Evolutionary conservation across 768 basidiomycete genomes (phyloP).

Genomic region (Leccinum barrowsii): DNA sequence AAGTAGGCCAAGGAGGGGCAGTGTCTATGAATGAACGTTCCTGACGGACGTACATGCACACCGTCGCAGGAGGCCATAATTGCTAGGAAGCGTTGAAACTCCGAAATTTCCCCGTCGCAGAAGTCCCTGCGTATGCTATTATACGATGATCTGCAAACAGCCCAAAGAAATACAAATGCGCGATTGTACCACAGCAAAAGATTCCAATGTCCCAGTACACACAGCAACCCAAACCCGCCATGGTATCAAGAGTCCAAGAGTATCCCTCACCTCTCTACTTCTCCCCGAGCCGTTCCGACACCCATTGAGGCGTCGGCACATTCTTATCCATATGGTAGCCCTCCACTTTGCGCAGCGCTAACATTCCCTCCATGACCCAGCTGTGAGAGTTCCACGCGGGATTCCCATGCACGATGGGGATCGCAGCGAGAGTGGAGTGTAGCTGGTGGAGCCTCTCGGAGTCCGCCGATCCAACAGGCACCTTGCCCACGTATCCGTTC

Average conservation of each 20-base stretch:
- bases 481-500: conserved; percentile 23
- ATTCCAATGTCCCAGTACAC: conserved; percentile 21
- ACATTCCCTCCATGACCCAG: conserved; percentile 33
- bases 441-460: conserved; percentile 27
- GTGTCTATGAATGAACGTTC: conserved; percentile 3
- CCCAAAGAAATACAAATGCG: conserved; percentile 23
- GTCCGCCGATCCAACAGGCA: conserved; percentile 25
- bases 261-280: conserved; percentile 16
- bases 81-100: conserved; percentile 13
- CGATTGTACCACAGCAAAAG: conserved; percentile 7
- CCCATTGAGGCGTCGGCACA: conserved; percentile 28
- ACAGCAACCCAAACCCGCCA: conserved; percentile 10
- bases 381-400: conserved; percentile 27
- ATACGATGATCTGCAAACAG: conserved; percentile 16
- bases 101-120: conserved; percentile 12
- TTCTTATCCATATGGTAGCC: conserved; percentile 30
- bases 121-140: conserved; percentile 3
- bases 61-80: conserved; percentile 8
- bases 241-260: conserved; percentile 22
- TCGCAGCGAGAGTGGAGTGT: conserved; percentile 27
- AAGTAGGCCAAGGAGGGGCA: neutral
- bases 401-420: conserved; percentile 26
- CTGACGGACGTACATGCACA: conserved; percentile 3
- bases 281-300: conserved; percentile 25
- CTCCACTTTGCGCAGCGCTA: conserved; percentile 25